Conservation (phyloP, 495 filamentous ascomycete species). For the Penicillium mononematosum region DNA sequence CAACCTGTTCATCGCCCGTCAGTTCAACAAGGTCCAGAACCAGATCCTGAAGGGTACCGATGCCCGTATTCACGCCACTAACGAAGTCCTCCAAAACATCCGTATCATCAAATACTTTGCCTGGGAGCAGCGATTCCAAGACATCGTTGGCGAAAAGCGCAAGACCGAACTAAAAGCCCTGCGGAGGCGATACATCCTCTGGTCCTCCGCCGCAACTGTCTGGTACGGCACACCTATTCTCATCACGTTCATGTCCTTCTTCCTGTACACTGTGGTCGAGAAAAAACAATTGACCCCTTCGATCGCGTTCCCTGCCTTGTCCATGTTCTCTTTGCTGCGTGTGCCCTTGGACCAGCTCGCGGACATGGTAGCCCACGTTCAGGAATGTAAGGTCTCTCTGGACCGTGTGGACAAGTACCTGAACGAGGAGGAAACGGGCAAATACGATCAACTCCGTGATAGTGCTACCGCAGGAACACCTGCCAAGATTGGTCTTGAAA, state of each 20-base stretch:
- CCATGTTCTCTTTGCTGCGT: slow-evolving; percentile 92
- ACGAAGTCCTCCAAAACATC: slow-evolving; percentile 96
- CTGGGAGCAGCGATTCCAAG: slow-evolving; percentile 91
- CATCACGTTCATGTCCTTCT: slow-evolving; percentile 94
- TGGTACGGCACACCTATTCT: slow-evolving; percentile 96
- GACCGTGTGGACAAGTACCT: slow-evolving; percentile 96
- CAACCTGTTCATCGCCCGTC: slow-evolving; percentile 81
- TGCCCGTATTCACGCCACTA: slow-evolving; percentile 93
- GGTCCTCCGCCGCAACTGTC: slow-evolving; percentile 85
- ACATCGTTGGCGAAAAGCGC: slow-evolving; percentile 85
- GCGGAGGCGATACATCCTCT: slow-evolving; percentile 81
- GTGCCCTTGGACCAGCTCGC: slow-evolving; percentile 94
- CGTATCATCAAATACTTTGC: slow-evolving; percentile 99
- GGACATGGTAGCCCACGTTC: slow-evolving; percentile 98
- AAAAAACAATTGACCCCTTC: slow-evolving; percentile 87
- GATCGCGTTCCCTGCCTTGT: slow-evolving; percentile 93
- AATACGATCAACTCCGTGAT: slow-evolving; percentile 79
- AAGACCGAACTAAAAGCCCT: slow-evolving; percentile 72
- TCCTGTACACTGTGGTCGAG: slow-evolving; percentile 89
- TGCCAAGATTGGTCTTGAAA: slow-evolving; percentile 74
- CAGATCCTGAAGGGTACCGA: slow-evolving; percentile 92
- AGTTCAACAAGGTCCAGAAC: slow-evolving; percentile 82
- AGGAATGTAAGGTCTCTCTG: slow-evolving; percentile 95
- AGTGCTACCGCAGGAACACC: slow-evolving; percentile 61
- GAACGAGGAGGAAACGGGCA: slow-evolving; percentile 92